Evolutionary conservation across 228 moss, liverwort and hornwort genomes (phyloP), one percentile per base, ranked within the genome.

Genomic region (Sphagnum magellanicum): DNA sequence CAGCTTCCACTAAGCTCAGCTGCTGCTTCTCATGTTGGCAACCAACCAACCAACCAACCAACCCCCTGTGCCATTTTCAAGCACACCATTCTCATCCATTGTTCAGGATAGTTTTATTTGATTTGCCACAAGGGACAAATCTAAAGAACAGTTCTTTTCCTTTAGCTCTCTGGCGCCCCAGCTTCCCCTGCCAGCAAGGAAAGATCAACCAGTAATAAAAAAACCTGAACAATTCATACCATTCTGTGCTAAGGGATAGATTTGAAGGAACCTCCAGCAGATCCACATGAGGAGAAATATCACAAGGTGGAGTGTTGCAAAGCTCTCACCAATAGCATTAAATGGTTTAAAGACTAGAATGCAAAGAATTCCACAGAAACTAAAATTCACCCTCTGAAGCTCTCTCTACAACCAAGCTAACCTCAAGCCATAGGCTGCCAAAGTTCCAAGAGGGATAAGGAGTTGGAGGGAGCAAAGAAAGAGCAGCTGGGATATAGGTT

Each of bases 51-150:
- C 32, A 32, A 32, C 32, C 32, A 32, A 32, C 3, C 32, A 32
- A 32, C 32, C 32, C 32, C 32, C 32, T 32, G 32, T 32, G 32
- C 32, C 32, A 32, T 32, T 32, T 32, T 32, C 32, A 32, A 32
- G 32, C 8, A 5, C 14, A 7, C 8, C 47, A 46, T 62, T 62
- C 3, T 8, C 47, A 4, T 5, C 16, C 13, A 16, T 62, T 4
- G 74, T 78, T 51, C 55, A 52, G n/a, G 16, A 71, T 9, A 64
- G 50, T 32, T 32, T 32, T 32, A 66, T 68, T 72, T 61, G 77
- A 62, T 78, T 79, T 52, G 32, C 81, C 77, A 70, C 94, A 95
- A 47, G 94, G 94, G 10, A 94, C 88, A 66, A 95, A 81, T 79
- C 70, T 81, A 50, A 92, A 79, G 16, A 95, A 73, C 5, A 81